A percentile compares a stretch with the other conserved stretches of the same genome.
Evolutionary conservation across 768 basidiomycete genomes (phyloP).

Genomic region (Podaxis rugospora): DNA sequence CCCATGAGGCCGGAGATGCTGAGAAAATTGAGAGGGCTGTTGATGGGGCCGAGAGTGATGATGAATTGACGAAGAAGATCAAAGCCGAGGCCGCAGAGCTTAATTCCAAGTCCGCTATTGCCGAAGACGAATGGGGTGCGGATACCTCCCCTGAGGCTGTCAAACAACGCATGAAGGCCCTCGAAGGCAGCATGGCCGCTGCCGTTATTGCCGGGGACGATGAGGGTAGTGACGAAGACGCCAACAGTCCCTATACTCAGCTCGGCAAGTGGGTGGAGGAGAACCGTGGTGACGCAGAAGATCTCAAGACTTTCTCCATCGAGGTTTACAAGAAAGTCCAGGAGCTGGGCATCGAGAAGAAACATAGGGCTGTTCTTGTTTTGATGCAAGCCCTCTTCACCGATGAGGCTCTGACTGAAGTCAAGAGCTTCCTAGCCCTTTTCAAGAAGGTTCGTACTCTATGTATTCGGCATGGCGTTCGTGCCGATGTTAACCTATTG

Average conservation of each 20-base stretch:
- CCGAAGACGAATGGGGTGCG: constrained; percentile 84
- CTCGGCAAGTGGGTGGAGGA: constrained; percentile 87
- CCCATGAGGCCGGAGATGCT: constrained; percentile 28
- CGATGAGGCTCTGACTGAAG: constrained; percentile 60
- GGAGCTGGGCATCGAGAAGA: constrained; percentile 89
- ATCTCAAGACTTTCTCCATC: constrained; percentile 49
- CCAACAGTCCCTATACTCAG: constrained; percentile 78
- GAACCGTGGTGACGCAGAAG: constrained; percentile 44
- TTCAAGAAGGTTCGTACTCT: constrained; percentile 63
- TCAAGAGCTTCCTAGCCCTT: constrained; percentile 60
- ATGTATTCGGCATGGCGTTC: neutral
- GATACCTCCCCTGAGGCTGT: constrained; percentile 90
- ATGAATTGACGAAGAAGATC: constrained; percentile 86
- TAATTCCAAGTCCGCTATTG: constrained; percentile 53
- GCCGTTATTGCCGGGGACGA: constrained; percentile 70
- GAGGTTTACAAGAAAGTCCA: constrained; percentile 86
- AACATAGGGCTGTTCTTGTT: constrained; percentile 85
- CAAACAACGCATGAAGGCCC: constrained; percentile 70
- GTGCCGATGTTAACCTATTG: constrained; percentile 6
- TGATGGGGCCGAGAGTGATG: constrained; percentile 71
- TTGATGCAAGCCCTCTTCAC: constrained; percentile 85
- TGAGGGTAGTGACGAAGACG: constrained; percentile 85
- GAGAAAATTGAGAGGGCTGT: constrained; percentile 36
- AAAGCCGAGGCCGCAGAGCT: constrained; percentile 84
- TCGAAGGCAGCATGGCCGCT: constrained; percentile 56